Evolutionary conservation across 371 early-diverging fungal genomes (phyloP).

Genomic region (Coemansia sp.): DNA sequence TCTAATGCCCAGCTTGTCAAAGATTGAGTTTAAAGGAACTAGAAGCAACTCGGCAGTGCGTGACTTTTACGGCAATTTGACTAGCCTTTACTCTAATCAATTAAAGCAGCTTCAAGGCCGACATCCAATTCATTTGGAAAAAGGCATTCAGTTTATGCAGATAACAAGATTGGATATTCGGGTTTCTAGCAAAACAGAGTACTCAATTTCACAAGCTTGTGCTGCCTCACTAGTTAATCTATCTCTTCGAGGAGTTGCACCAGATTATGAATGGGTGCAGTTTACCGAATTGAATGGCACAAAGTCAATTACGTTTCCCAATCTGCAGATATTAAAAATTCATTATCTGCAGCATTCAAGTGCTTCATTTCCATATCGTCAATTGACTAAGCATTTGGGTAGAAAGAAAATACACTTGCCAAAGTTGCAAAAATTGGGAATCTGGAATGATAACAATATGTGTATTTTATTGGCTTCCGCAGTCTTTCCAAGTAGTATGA

Average conservation of each 20-base stretch:
- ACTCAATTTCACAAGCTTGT: not conserved
- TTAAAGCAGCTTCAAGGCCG: not conserved
- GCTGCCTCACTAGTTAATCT: not conserved
- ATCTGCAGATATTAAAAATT: not conserved
- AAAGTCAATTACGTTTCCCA: conserved; percentile 2
- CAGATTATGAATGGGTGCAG: not conserved
- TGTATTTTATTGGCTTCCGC: not conserved
- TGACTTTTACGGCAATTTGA: not conserved
- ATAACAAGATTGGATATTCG: conserved; percentile 5
- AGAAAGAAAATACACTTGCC: conserved; percentile 6
- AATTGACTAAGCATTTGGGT: not conserved
- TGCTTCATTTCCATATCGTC: not conserved
- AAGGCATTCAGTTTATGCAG: not conserved
- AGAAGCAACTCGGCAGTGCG: not conserved
- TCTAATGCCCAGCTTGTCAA: not conserved
- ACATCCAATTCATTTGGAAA: not conserved
- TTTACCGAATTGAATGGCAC: not conserved
- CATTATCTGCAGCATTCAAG: not conserved
- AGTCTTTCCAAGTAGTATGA: conserved; percentile 8
- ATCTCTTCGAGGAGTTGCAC: not conserved
- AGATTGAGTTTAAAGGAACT: conserved; percentile 3
- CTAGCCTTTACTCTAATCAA: not conserved
- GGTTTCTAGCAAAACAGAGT: not conserved
- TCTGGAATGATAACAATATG: not conserved
- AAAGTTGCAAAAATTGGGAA: not conserved